These are phyloP conservation scores for Aegilops tauschii DNA, from an alignment of 176 grass and related monocot genomes.

Conservation along the genomic window DNA sequence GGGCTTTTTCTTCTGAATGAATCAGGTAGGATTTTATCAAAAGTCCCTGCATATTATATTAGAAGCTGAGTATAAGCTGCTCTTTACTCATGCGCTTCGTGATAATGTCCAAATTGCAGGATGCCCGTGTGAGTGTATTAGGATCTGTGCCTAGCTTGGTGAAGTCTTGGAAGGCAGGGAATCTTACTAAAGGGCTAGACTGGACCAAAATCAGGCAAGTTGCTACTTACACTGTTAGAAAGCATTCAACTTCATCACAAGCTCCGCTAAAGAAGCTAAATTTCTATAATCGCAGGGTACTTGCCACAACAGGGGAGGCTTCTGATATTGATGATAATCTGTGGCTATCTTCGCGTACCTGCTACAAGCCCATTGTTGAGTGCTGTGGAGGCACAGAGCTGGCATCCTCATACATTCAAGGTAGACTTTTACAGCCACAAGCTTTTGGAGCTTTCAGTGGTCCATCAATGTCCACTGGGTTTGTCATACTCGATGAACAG, in stretches of 20 bases:
- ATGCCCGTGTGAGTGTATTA: slow-evolving; percentile 79
- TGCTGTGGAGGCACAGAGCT: slow-evolving; percentile 89
- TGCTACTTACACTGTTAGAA: slow-evolving; percentile 4
- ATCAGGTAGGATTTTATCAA: neutral
- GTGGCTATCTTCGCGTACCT: slow-evolving; percentile 73
- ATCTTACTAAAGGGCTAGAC: slow-evolving; percentile 68
- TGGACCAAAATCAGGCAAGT: slow-evolving; percentile 88
- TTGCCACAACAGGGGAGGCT: slow-evolving; percentile 80
- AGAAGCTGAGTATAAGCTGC: neutral
- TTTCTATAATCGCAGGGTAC: slow-evolving; percentile 47
- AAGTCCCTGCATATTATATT: neutral
- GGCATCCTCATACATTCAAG: slow-evolving; percentile 80
- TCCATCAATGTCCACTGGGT: slow-evolving; percentile 73
- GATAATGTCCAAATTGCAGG: slow-evolving; percentile 38
- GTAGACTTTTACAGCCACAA: slow-evolving; percentile 73
- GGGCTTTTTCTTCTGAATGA: neutral
- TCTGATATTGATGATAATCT: slow-evolving; percentile 92
- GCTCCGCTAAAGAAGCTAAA: slow-evolving; percentile 1
- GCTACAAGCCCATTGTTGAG: slow-evolving; percentile 87
- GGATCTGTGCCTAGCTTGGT: slow-evolving; percentile 88
- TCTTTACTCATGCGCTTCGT: neutral
- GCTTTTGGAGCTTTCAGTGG: slow-evolving; percentile 81
- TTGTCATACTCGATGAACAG: slow-evolving; percentile 86
- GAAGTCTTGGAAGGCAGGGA: slow-evolving; percentile 84
- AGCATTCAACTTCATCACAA: slow-evolving; percentile 9